phyloP scores from a whole-genome alignment of 305 asterid genomes.

The Coffea humblotiana region DNA sequence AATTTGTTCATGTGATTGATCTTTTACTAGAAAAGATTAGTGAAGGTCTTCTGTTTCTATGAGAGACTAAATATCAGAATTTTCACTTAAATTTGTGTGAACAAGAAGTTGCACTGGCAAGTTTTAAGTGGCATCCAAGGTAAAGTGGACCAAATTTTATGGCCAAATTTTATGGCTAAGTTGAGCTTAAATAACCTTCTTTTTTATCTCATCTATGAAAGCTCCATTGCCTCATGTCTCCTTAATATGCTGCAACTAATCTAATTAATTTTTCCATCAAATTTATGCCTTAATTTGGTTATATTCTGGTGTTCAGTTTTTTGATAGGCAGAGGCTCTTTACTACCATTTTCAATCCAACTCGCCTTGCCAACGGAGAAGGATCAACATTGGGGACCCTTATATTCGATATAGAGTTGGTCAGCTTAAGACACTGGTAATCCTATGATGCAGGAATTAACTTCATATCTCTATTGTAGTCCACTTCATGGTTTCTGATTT shows the following conservation, averaged over 20 bases:
- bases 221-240: neutral
- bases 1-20: too few relatives aligned
- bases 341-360: constrained; percentile 85
- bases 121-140: neutral
- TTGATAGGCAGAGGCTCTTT: constrained; percentile 76
- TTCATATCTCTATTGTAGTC: neutral
- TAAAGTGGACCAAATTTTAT: neutral
- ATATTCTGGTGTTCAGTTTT: constrained; percentile 46
- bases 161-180: too few relatives aligned
- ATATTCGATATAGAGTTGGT: constrained; percentile 75
- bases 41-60: too few relatives aligned
- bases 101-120: too few relatives aligned
- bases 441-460: neutral
- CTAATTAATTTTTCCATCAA: neutral
- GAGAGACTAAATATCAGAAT: too few relatives aligned
- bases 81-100: too few relatives aligned
- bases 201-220: neutral
- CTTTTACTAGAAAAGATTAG: too few relatives aligned
- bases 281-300: neutral
- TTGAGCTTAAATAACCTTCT: too few relatives aligned
- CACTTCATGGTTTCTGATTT: too few relatives aligned
- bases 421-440: constrained; percentile 52
- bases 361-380: constrained; percentile 86
- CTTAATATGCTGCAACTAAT: neutral
- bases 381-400: constrained; percentile 74